Percentiles rank a stretch among this genome's conserved stretches.
These are phyloP conservation scores for Halenospora varia DNA, from an alignment of 495 filamentous ascomycete genomes.

Conservation along the genomic window DNA sequence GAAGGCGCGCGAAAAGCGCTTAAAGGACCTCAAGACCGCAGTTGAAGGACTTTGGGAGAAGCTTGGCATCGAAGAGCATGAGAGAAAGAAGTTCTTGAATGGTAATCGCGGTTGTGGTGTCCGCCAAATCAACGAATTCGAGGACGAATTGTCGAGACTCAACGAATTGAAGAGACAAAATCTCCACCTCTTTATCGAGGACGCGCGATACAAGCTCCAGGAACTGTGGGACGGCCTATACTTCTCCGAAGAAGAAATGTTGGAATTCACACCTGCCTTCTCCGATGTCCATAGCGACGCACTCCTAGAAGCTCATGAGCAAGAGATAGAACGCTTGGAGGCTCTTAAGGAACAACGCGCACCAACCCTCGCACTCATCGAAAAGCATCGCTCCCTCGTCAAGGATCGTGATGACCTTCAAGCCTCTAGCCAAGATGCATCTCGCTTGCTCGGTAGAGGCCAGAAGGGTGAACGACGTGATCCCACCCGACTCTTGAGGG, in stretches of 20 bases:
- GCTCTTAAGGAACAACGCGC: constrained; percentile 81
- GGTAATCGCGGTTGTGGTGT: constrained; percentile 71
- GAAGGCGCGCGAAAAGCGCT: constrained; percentile 72
- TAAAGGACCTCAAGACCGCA: constrained; percentile 68
- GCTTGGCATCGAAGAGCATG: constrained; percentile 73
- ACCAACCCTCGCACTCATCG: constrained; percentile 75
- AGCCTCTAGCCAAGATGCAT: constrained; percentile 89
- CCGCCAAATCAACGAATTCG: constrained; percentile 87
- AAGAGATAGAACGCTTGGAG: constrained; percentile 79
- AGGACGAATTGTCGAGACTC: constrained; percentile 79
- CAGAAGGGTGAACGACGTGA: constrained; percentile 88
- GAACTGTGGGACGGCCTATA: constrained; percentile 93
- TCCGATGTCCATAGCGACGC: constrained; percentile 88
- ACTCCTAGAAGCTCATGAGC: constrained; percentile 77
- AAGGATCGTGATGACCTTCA: constrained; percentile 83
- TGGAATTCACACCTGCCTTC: constrained; percentile 93
- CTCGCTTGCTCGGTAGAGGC: constrained; percentile 81
- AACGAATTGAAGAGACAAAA: constrained; percentile 94
- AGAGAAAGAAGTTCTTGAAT: constrained; percentile 78
- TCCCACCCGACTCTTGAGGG: constrained; percentile 87
- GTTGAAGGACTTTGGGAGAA: constrained; percentile 88
- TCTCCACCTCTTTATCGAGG: constrained; percentile 90
- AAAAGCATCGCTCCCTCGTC: constrained; percentile 78
- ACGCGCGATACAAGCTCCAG: constrained; percentile 82
- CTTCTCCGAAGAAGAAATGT: constrained; percentile 96